A percentile compares a stretch with the other conserved stretches of the same genome.
These are phyloP conservation scores for Aspergillus sp. DNA, from an alignment of 2,329 filamentous ascomycete genomes.

Conservation along the genomic window DNA sequence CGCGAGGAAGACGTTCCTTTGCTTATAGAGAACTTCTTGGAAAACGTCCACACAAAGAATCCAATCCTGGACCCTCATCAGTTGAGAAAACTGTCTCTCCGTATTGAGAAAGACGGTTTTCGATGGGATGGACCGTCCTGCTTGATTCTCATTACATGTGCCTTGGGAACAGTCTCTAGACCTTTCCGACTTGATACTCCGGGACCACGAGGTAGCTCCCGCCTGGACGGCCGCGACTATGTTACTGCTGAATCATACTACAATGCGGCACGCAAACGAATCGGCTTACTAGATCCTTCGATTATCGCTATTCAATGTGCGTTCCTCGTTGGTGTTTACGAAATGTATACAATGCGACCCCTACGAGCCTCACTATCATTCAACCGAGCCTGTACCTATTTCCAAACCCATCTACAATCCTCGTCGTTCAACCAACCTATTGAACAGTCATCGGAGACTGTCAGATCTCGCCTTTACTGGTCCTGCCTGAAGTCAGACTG, in stretches of 20 bases:
- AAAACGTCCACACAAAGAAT: too few species aligned
- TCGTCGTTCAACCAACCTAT: background rate
- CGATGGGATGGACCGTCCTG: background rate
- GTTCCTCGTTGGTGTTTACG: background rate
- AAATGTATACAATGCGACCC: constrained; percentile 1
- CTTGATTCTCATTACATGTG: background rate
- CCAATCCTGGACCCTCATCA: too few species aligned
- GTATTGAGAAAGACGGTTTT: background rate
- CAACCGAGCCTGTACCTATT: background rate
- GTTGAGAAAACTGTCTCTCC: background rate
- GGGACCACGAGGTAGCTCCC: too few species aligned
- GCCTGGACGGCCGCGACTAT: background rate
- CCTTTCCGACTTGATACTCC: background rate
- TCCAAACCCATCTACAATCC: background rate
- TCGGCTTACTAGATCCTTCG: background rate
- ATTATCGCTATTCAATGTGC: background rate
- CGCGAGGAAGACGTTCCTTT: background rate
- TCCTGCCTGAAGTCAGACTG: constrained; percentile 1
- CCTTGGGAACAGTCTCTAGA: background rate
- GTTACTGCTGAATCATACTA: background rate
- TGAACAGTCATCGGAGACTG: background rate
- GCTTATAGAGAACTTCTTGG: background rate
- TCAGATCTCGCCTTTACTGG: background rate
- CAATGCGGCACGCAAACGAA: background rate
- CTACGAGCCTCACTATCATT: background rate